Evolutionary conservation across 495 filamentous ascomycete genomes (phyloP).

Genomic region (Penicillium angulare): DNA sequence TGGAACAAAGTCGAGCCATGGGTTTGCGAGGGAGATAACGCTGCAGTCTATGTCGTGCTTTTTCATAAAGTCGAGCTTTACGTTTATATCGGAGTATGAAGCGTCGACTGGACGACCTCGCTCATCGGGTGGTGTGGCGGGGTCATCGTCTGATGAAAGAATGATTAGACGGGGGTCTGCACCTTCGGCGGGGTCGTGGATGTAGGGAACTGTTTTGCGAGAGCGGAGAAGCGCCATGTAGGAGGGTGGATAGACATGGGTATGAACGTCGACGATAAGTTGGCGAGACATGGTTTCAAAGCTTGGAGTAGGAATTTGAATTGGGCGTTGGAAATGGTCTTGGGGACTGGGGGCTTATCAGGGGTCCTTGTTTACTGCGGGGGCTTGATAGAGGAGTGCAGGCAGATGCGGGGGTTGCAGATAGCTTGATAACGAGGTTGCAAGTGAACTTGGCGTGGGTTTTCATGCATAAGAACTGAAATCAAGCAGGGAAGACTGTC

Average conservation of each 20-base stretch:
- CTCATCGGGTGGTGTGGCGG: slow-evolving; percentile 48
- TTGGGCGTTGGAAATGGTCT: not conserved
- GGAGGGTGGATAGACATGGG: slow-evolving; percentile 85
- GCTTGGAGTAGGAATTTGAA: not conserved
- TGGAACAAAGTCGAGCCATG: slow-evolving; percentile 88
- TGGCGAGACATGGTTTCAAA: slow-evolving; percentile 25
- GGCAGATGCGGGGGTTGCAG: slow-evolving; percentile 18
- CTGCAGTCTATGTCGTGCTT: slow-evolving; percentile 76
- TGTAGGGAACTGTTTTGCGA: slow-evolving; percentile 73
- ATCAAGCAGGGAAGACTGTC: no score
- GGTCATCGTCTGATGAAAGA: slow-evolving; percentile 61
- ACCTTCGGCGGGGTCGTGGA: slow-evolving; percentile 62
- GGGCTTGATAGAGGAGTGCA: slow-evolving; percentile 10
- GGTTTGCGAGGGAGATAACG: slow-evolving; percentile 88
- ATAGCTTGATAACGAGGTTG: not conserved
- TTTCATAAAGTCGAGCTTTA: slow-evolving; percentile 87
- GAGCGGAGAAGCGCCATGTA: slow-evolving; percentile 80
- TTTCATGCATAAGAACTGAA: no score
- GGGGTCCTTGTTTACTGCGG: no score
- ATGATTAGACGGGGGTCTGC: slow-evolving; percentile 73
- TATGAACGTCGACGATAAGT: slow-evolving; percentile 83
- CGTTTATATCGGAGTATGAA: slow-evolving; percentile 66
- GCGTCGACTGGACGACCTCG: slow-evolving; percentile 72
- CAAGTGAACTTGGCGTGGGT: not conserved
- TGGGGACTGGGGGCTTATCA: not conserved